phyloP scores from a whole-genome alignment of 768 basidiomycete genomes.

The Suillus discolor region DNA sequence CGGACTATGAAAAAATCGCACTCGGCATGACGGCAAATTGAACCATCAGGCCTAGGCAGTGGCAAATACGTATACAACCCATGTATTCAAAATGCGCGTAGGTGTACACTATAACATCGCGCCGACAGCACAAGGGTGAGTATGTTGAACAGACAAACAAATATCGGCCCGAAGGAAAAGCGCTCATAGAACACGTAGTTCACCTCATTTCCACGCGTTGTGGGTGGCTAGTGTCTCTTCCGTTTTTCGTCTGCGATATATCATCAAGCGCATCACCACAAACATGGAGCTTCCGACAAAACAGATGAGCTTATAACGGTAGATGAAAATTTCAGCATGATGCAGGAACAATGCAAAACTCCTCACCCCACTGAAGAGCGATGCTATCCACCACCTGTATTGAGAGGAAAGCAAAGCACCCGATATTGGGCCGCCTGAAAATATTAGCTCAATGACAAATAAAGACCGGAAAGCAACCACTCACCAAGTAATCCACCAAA shows the following conservation, averaged over 20 bases:
- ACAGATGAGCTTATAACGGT: background rate
- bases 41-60: no score
- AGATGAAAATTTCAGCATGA: background rate
- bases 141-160: background rate
- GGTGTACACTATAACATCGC: background rate
- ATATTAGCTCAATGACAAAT: constrained; percentile 10
- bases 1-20: no score
- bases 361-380: constrained; percentile 50
- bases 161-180: background rate
- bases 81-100: background rate
- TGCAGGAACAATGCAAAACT: background rate
- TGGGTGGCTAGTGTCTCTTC: background rate
- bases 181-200: background rate
- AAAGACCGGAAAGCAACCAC: constrained; percentile 3
- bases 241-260: background rate
- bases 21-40: no score
- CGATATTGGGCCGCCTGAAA: constrained; percentile 53
- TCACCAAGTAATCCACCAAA: constrained; percentile 25
- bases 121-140: background rate
- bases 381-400: constrained; percentile 61
- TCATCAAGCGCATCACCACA: background rate
- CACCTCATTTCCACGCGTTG: background rate
- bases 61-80: background rate
- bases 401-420: constrained; percentile 53
- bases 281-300: background rate